phyloP scores from a whole-genome alignment of 306 rosid genomes.

The Vigna unguiculata region DNA sequence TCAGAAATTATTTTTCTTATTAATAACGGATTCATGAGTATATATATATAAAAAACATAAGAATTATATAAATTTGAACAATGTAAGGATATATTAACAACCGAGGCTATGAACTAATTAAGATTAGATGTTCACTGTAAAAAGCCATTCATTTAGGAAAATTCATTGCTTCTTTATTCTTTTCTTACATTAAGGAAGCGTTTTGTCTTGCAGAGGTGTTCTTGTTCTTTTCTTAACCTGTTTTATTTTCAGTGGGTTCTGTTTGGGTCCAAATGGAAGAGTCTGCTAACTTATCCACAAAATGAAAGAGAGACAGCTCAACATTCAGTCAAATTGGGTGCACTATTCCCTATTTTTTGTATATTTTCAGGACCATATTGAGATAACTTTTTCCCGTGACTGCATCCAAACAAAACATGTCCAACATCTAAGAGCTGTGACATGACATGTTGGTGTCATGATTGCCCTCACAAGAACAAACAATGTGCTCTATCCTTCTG shows the following conservation, averaged over 20 bases:
- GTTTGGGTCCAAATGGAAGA: not conserved
- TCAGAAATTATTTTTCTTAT: too few species aligned
- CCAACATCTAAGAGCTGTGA: not conserved
- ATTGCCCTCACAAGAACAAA: constrained; percentile 6
- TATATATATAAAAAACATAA: too few species aligned
- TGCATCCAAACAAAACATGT: not conserved
- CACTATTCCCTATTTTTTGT: not conserved
- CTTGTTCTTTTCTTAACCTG: too few species aligned
- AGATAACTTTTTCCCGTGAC: not conserved
- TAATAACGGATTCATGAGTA: too few species aligned
- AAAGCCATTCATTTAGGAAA: not conserved
- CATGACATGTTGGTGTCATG: constrained; percentile 8
- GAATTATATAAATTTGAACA: not conserved
- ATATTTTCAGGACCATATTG: not conserved
- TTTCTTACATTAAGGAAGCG: too few species aligned
- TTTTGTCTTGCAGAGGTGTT: too few species aligned
- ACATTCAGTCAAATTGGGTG: not conserved
- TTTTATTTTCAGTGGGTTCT: not conserved
- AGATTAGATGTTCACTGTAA: not conserved
- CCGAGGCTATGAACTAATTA: not conserved
- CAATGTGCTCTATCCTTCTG: not conserved
- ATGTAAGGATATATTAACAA: not conserved
- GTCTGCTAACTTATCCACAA: not conserved
- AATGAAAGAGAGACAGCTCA: not conserved
- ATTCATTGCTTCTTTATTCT: too few species aligned